Percentiles rank a stretch among this genome's conserved stretches.
Evolutionary conservation across 2,329 filamentous ascomycete species (phyloP).

Genomic region (Xylariaceae sp.): DNA sequence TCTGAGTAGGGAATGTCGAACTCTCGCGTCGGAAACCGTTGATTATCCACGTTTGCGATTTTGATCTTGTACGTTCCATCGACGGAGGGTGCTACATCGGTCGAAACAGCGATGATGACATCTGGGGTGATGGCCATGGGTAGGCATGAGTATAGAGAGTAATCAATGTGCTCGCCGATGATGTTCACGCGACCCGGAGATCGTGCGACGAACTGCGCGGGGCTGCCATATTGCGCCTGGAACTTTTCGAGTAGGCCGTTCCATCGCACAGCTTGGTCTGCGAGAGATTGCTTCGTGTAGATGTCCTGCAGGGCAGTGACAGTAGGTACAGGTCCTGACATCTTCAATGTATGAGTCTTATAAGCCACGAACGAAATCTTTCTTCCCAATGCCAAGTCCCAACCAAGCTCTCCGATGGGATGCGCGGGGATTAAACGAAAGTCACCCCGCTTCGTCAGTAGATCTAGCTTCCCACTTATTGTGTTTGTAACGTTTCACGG

Average conservation of each 20-base stretch:
- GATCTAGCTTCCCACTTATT: neutral
- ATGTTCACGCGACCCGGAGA: slow-evolving; percentile 97
- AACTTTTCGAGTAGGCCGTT: slow-evolving; percentile 75
- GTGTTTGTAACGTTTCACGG: neutral
- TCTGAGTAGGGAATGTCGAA: slow-evolving; percentile 72
- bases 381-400: slow-evolving; percentile 3
- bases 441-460: slow-evolving; percentile 16
- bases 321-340: slow-evolving; percentile 72
- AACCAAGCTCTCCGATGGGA: neutral
- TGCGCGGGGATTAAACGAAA: neutral
- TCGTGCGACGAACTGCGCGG: slow-evolving; percentile 81
- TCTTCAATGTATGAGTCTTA: slow-evolving; percentile 34
- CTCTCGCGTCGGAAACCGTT: slow-evolving; percentile 77
- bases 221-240: slow-evolving; percentile 69
- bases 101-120: slow-evolving; percentile 81
- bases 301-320: slow-evolving; percentile 79
- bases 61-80: slow-evolving; percentile 69
- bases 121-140: slow-evolving; percentile 96
- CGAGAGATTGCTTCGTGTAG: slow-evolving; percentile 77
- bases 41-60: slow-evolving; percentile 78
- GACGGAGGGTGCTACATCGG: slow-evolving; percentile 51
- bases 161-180: slow-evolving; percentile 99
- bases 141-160: slow-evolving; percentile 93
- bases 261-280: slow-evolving; percentile 76
- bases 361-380: neutral